Percentiles rank a stretch among this genome's conserved stretches.
phyloP scores from a whole-genome alignment of 176 grass and related monocot genomes.

The Oryza punctata region DNA sequence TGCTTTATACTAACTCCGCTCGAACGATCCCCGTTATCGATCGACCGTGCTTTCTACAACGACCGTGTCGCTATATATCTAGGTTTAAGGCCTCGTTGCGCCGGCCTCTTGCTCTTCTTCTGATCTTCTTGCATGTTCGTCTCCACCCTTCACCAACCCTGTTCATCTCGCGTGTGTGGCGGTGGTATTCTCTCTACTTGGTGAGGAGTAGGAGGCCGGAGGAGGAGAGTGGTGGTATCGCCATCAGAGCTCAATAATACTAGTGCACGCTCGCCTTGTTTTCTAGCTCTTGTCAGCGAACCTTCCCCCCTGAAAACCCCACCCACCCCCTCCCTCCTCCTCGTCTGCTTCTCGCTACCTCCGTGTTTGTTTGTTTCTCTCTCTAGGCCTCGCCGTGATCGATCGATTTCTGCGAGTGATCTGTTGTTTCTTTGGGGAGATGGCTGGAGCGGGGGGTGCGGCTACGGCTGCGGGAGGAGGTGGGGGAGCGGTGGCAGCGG shows the following conservation, averaged over 20 bases:
- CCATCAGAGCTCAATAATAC: constrained; percentile 75
- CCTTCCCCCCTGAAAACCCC: constrained; percentile 67
- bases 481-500: background rate
- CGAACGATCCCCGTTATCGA: no score
- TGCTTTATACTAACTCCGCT: no score
- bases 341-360: background rate
- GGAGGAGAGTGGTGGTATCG: constrained; percentile 41
- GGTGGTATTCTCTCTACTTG: background rate
- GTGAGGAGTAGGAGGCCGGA: background rate
- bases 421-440: background rate
- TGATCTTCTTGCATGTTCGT: background rate
- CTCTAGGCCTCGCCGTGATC: background rate
- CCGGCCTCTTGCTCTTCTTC: constrained; percentile 18
- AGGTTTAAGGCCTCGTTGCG: constrained; percentile 36
- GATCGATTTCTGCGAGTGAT: background rate
- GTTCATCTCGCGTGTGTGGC: background rate
- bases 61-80: constrained; percentile 29
- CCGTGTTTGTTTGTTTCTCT: background rate
- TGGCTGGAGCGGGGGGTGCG: constrained; percentile 59
- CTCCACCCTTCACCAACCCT: background rate
- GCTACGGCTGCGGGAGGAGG: constrained; percentile 17
- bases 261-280: constrained; percentile 66
- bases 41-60: no score
- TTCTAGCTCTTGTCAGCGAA: constrained; percentile 82
- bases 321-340: constrained; percentile 28